Percentiles rank a stretch among this genome's conserved stretches.
Conservation (phyloP, 192 early-diverging fungal genomes). For the Coemansia sp. region DNA sequence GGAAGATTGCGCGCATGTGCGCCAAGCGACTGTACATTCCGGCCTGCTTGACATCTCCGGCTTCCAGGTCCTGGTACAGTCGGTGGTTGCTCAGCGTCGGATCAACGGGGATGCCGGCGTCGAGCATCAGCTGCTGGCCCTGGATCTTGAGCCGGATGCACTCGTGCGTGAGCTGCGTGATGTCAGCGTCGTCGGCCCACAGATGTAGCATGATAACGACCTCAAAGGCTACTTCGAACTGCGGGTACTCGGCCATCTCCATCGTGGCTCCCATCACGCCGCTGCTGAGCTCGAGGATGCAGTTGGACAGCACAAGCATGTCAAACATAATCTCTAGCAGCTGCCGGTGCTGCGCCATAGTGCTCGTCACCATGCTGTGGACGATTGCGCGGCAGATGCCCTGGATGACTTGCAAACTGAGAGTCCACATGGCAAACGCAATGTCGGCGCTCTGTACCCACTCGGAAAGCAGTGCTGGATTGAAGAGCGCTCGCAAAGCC, state of each 20-base stretch:
- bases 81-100: slow-evolving; percentile 84
- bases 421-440: slow-evolving; percentile 81
- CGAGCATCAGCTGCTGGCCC: slow-evolving; percentile 56
- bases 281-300: slow-evolving; percentile 75
- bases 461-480: slow-evolving; percentile 66
- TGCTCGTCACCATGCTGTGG: slow-evolving; percentile 58
- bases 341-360: slow-evolving; percentile 54
- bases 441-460: slow-evolving; percentile 80
- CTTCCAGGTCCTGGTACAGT: slow-evolving; percentile 82
- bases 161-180: slow-evolving; percentile 45
- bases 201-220: slow-evolving; percentile 70
- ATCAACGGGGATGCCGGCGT: slow-evolving; percentile 66
- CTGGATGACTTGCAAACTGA: slow-evolving; percentile 64
- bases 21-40: slow-evolving; percentile 52
- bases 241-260: slow-evolving; percentile 57
- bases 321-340: slow-evolving; percentile 55
- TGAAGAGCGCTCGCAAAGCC: slow-evolving; percentile 75
- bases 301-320: slow-evolving; percentile 70
- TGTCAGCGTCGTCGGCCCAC: slow-evolving; percentile 64
- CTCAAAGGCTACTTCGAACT: slow-evolving; percentile 63
- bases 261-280: slow-evolving; percentile 61
- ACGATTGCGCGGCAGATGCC: slow-evolving; percentile 54
- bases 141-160: slow-evolving; percentile 46
- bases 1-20: slow-evolving; percentile 55
- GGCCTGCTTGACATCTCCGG: slow-evolving; percentile 77